Conservation (phyloP, 768 basidiomycete species). For the Kwoniella heveanensis region DNA sequence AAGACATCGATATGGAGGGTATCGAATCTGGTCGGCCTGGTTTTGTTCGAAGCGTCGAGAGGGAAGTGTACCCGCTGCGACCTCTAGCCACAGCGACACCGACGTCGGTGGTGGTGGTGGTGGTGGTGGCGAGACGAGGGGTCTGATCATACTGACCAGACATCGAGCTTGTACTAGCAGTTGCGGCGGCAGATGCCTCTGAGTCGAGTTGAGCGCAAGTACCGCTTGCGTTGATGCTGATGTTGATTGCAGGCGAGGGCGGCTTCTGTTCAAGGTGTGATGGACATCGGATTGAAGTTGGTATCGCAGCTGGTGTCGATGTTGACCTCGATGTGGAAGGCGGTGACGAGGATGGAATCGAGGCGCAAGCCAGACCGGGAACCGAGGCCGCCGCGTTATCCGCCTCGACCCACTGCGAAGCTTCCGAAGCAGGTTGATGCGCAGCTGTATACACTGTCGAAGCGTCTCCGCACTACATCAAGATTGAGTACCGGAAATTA, state of each 20-base stretch:
- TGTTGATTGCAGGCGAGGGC: too few species aligned
- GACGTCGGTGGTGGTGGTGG: background rate
- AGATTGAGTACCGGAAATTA: too few species aligned
- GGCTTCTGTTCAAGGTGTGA: too few species aligned
- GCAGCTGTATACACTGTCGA: constrained; percentile 77
- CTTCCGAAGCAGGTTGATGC: constrained; percentile 73
- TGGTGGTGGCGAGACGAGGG: background rate
- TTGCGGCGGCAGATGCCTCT: too few species aligned
- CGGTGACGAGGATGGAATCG: background rate
- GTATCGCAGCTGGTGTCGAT: constrained; percentile 24
- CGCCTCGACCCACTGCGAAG: constrained; percentile 62
- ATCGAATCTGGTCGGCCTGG: constrained; percentile 89
- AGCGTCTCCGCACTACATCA: constrained; percentile 79
- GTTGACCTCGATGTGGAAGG: background rate
- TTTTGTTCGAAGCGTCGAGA: constrained; percentile 84
- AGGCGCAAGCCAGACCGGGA: background rate
- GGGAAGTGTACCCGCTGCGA: constrained; percentile 72
- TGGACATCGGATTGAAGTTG: too few species aligned
- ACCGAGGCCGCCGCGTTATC: background rate
- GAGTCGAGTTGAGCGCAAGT: too few species aligned
- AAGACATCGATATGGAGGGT: constrained; percentile 81
- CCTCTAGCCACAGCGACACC: constrained; percentile 60
- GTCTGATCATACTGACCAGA: too few species aligned
- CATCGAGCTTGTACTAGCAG: too few species aligned
- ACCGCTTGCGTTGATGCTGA: too few species aligned